Conservation (phyloP, 768 basidiomycete genomes). For the Pulveroboletus ravenelii region DNA sequence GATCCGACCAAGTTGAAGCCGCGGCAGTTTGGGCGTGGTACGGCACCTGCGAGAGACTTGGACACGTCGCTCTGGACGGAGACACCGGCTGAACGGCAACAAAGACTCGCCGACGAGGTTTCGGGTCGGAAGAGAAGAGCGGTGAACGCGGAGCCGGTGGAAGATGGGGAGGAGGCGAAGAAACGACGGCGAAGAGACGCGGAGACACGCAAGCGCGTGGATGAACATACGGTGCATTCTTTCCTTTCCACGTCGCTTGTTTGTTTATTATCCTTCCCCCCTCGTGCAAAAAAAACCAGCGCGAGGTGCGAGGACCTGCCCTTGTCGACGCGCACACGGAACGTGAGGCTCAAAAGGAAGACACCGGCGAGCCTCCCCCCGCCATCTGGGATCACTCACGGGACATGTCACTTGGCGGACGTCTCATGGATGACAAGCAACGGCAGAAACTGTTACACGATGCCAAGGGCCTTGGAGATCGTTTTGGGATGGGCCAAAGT, state of each 20-base stretch:
- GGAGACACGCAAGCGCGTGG: slow-evolving; percentile 66
- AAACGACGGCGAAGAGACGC: slow-evolving; percentile 64
- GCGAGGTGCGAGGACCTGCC: slow-evolving; percentile 47
- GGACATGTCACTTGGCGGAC: slow-evolving; percentile 84
- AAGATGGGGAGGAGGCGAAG: slow-evolving; percentile 32
- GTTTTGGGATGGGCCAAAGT: slow-evolving; percentile 72
- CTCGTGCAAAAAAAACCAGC: slow-evolving; percentile 22
- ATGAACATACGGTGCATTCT: slow-evolving; percentile 68
- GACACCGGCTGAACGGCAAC: slow-evolving; percentile 88
- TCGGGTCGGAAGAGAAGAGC: slow-evolving; percentile 83
- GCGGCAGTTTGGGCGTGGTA: slow-evolving; percentile 71
- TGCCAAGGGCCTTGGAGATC: slow-evolving; percentile 72
- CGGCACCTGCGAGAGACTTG: slow-evolving; percentile 35
- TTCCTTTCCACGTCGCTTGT: not conserved
- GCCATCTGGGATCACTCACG: slow-evolving; percentile 90
- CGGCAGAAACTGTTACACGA: slow-evolving; percentile 76
- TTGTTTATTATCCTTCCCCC: not conserved
- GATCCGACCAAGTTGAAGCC: slow-evolving; percentile 82
- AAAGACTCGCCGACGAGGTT: slow-evolving; percentile 90
- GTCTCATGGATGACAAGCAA: slow-evolving; percentile 85
- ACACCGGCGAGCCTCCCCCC: slow-evolving; percentile 49
- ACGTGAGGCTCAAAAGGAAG: slow-evolving; percentile 35
- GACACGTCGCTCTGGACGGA: slow-evolving; percentile 91
- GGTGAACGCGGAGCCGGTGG: slow-evolving; percentile 45
- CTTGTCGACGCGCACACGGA: slow-evolving; percentile 51